A percentile compares a stretch with the other conserved stretches of the same genome.
phyloP scores from a whole-genome alignment of 345 rosid species.

The Orychophragmus violaceus region DNA sequence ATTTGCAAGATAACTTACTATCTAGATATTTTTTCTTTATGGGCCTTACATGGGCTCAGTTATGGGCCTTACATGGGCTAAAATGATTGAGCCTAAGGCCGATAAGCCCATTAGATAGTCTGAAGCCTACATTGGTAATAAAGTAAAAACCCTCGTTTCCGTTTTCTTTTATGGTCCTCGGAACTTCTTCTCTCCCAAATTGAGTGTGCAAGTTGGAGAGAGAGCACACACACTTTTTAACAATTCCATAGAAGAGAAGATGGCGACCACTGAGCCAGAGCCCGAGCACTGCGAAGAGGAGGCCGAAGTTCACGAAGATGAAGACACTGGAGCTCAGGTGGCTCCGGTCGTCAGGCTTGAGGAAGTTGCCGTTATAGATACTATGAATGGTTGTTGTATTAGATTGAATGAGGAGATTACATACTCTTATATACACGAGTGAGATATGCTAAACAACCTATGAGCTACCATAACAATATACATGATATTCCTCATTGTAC shows the following conservation, averaged over 20 bases:
- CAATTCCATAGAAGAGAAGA: background rate
- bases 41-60: too few species aligned
- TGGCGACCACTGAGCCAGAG: slow-evolving; percentile 56
- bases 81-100: background rate
- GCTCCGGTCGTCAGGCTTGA: slow-evolving; percentile 83
- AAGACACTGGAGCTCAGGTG: slow-evolving; percentile 88
- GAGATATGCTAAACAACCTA: too few species aligned
- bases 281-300: slow-evolving; percentile 57
- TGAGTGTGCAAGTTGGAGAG: background rate
- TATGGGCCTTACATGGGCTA: background rate
- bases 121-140: slow-evolving; percentile 6
- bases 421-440: too few species aligned
- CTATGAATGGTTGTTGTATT: too few species aligned
- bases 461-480: too few species aligned
- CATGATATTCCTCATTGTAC: too few species aligned
- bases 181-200: slow-evolving; percentile 21
- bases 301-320: slow-evolving; percentile 59
- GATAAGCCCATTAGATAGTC: background rate
- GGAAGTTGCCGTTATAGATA: slow-evolving; percentile 67
- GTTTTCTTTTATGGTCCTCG: background rate
- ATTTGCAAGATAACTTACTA: too few species aligned
- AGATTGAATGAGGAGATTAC: too few species aligned
- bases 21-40: too few species aligned
- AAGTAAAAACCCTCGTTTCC: background rate
- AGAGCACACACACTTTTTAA: background rate